Evolutionary conservation across 495 filamentous ascomycete species (phyloP), one percentile per base, ranked within the genome.

Genomic region (Bombardia bombarda): DNA sequence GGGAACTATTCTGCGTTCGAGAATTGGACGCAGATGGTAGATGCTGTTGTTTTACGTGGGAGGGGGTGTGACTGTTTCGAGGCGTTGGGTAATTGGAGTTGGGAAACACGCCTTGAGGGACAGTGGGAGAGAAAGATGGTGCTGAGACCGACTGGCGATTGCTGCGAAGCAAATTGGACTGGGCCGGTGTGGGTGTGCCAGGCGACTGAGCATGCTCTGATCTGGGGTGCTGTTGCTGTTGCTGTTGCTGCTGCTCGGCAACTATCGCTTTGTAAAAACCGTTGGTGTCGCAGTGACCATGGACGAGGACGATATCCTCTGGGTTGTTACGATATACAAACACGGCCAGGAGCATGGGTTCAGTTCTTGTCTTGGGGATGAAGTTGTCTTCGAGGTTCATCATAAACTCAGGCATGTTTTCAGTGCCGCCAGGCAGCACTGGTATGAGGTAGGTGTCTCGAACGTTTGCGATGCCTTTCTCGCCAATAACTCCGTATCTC

Each of bases 401-500:
- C 50, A 94, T 73, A 52, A 92, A 90, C 32, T 87, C 83, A 0
- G 83, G 83, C 7, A 67, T 55, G 14, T 60, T 60, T 6, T 79
- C 83, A n/a, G n/a, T n/a, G n/a, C n/a, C n/a, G n/a, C n/a, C n/a
- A 7, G 78, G 70, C 28, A 82, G 72, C n/a, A 87, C 73, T 9
- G 84, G 82, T 17, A 87, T 74, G n/a, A 89, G 63, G 47, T 89
- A 89, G 2, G 80, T 85, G 49, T 89, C 84, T 32, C 83, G 80
- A 36, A 87, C 80, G 21, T 82, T 82, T n/a, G 76, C 61, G 0
- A 78, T 70, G 18, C 65, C 70, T 49, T 84, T 85, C 45, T 83
- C 82, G 4, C 80, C 79, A 8, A 92, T 68, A 5, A 94, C 88
- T 18, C 87, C 89, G 55, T 90, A 95, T 23, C 84, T 70, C 40